Evolutionary conservation across 2,329 filamentous ascomycete species (phyloP).

Genomic region (Zarea fungicola): DNA sequence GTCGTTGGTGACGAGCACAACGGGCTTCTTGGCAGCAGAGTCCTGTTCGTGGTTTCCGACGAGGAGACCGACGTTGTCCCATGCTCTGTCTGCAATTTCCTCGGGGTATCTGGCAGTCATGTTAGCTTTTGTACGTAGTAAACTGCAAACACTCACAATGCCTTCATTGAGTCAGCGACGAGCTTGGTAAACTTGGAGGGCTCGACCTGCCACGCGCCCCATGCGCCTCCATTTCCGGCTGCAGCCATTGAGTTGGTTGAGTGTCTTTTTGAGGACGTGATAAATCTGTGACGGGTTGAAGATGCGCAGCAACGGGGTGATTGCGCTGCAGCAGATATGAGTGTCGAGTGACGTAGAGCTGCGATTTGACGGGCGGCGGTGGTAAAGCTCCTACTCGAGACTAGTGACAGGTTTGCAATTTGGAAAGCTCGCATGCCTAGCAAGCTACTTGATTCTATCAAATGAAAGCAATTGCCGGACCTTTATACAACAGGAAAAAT

Average conservation of each 20-base stretch:
- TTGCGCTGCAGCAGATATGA: background rate
- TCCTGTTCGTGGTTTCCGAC: constrained; percentile 38
- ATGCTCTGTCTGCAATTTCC: constrained; percentile 79
- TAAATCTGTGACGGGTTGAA: background rate
- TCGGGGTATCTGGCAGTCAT: constrained; percentile 70
- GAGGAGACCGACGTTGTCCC: constrained; percentile 94
- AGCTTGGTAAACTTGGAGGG: constrained; percentile 40
- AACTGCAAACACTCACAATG: constrained; percentile 54
- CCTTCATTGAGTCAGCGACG: constrained; percentile 76
- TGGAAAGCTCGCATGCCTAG: constrained; percentile 8
- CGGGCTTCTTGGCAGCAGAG: constrained; percentile 23
- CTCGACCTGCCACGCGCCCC: constrained; percentile 37
- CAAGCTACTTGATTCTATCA: background rate
- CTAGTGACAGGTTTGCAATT: background rate
- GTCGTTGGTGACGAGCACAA: constrained; percentile 69
- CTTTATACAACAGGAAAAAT: background rate
- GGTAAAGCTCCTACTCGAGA: constrained; percentile 6
- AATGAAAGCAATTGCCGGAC: background rate
- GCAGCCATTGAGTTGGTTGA: background rate
- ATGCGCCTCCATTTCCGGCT: constrained; percentile 25
- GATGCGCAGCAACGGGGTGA: background rate
- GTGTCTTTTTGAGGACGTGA: background rate
- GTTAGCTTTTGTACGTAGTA: background rate
- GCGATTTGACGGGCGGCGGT: background rate
- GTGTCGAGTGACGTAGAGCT: background rate